Evolutionary conservation across 1,284 basidiomycete genomes (phyloP).

Genomic region (Boletus sp.): DNA sequence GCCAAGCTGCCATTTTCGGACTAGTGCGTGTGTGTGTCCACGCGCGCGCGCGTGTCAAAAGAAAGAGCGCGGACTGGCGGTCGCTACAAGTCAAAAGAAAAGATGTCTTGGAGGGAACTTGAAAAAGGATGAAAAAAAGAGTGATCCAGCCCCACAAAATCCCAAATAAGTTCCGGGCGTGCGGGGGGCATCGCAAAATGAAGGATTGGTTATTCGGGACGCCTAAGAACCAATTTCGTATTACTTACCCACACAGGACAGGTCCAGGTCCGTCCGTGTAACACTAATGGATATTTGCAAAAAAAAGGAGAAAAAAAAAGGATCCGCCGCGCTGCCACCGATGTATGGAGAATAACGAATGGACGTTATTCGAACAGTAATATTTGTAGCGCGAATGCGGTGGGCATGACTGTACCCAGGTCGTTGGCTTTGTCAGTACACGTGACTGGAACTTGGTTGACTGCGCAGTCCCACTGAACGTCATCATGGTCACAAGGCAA

Average conservation of each 20-base stretch:
- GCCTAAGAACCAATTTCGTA: neutral
- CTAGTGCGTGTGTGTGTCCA: neutral
- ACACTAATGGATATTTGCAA: neutral
- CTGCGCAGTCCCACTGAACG: too few species aligned
- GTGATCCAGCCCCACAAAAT: neutral
- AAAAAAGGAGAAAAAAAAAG: neutral
- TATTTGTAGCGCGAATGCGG: too few species aligned
- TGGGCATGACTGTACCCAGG: too few species aligned
- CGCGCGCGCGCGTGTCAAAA: too few species aligned
- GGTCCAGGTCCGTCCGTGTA: neutral
- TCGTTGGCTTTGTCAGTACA: too few species aligned
- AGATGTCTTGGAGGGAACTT: neutral
- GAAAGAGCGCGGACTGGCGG: neutral
- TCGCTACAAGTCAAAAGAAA: constrained; percentile 4
- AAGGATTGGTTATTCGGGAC: constrained; percentile 21
- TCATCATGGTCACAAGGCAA: too few species aligned
- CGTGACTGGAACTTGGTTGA: too few species aligned
- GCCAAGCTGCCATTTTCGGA: constrained; percentile 9
- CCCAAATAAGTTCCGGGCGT: constrained; percentile 2
- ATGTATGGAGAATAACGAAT: too few species aligned
- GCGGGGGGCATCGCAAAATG: too few species aligned
- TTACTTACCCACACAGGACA: too few species aligned
- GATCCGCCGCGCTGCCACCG: too few species aligned
- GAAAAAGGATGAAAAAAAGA: neutral
- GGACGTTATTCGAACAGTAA: too few species aligned